Conservation (phyloP, 225 moss, liverwort and hornwort genomes). For the Thuidium tamariscinum region DNA sequence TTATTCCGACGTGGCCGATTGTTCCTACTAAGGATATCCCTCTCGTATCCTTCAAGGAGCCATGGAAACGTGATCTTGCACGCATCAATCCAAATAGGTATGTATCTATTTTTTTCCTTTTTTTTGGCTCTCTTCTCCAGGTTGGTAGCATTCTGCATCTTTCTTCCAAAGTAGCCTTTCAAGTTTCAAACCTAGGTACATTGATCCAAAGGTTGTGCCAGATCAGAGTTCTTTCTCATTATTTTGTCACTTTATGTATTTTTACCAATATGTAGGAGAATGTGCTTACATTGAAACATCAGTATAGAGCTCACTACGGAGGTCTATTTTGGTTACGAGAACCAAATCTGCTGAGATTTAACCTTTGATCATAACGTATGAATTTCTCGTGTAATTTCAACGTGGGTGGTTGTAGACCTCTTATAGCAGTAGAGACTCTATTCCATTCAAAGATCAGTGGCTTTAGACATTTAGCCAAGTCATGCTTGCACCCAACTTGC, state of each 20-base stretch:
- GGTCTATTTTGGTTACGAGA: not conserved
- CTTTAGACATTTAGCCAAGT: not conserved
- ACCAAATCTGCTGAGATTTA: not conserved
- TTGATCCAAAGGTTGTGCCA: not conserved
- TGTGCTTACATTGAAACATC: not conserved
- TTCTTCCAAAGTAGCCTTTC: not conserved
- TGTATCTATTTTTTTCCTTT: not conserved
- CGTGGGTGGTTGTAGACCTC: not conserved
- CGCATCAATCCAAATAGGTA: constrained; percentile 59
- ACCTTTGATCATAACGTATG: not conserved
- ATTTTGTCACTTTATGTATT: not conserved
- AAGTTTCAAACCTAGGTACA: not conserved
- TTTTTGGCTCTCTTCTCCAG: not conserved
- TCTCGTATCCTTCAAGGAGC: constrained; percentile 68
- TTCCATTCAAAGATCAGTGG: not conserved
- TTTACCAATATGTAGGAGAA: not conserved
- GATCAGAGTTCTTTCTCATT: not conserved
- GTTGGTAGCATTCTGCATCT: not conserved
- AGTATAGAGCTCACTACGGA: not conserved
- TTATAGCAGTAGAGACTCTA: not conserved
- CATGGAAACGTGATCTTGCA: constrained; percentile 77
- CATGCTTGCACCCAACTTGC: not conserved
- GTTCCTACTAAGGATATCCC: constrained; percentile 83
- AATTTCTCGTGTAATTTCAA: not conserved
- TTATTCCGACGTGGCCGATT: constrained; percentile 50